Base-by-base conservation (phyloP, 768 basidiomycete species). In the Hortiboletus flavorubellus region DNA sequence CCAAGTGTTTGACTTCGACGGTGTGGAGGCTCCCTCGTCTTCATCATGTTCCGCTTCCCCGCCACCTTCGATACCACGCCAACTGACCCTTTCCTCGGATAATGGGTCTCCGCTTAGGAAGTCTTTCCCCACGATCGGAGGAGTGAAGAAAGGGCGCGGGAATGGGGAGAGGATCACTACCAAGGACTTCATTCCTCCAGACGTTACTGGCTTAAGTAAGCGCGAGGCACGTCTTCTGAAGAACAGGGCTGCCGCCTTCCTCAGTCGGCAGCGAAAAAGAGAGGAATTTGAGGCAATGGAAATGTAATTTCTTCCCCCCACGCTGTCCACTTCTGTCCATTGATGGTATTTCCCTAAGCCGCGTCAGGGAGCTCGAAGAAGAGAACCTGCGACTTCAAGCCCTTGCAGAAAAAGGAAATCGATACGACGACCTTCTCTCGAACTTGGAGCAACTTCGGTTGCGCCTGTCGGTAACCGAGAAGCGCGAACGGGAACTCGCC, bases 221-320 rank as follows among this genome's bases (percentile, higher is more conserved):
- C 89, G 92, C 48, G 92, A 94, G 73, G 92, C 92, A 56, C 85
- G 92, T 49, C 80, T 94, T 9, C 89, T 94, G 54, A 94, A 94
- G 79, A 94, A 94, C 75, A 82, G 92, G 53, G 92, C 92, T 12
- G 92, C 92, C 11, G 92, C 92, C 55, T 94, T 94, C 76, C 86
- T 94, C 67, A 88, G 86, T 73, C 80, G 92, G 69, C 92, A 94
- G 72, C 80, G 92, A 64, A 94, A 94, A 73, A 84, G 92, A 53
- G 92, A 94, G 74, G 91, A 93, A 75, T 94, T 92, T 65, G 92
- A 94, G 73, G 77, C 69, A 65, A 93, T 94, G 89, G 92, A 93
- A 78, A 73, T 88, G 90, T 93, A 75, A 75, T 88, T 85, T 53
- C 64, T 55, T 52, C 45, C 8, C 64, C 15, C 33, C 37, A n/a